A percentile compares a stretch with the other conserved stretches of the same genome.
Evolutionary conservation across 2,329 filamentous ascomycete genomes (phyloP).

Genomic region (Colletotrichum sp.): DNA sequence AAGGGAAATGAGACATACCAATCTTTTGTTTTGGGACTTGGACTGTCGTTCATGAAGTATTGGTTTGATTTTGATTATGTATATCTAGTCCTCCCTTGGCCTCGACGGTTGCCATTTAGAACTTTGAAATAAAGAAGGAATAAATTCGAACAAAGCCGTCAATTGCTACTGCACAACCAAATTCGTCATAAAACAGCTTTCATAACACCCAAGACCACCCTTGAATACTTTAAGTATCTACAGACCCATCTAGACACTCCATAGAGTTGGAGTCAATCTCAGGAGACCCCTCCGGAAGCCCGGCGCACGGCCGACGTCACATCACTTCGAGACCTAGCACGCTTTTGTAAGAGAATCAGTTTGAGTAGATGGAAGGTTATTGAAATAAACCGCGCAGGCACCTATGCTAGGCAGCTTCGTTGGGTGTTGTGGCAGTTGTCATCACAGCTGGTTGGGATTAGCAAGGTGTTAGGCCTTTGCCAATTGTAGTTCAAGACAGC

Average conservation of each 20-base stretch:
- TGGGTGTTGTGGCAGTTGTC: not conserved
- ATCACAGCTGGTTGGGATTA: not conserved
- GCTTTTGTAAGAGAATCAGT: not conserved
- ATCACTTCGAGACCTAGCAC: not conserved
- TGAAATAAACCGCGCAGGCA: not conserved
- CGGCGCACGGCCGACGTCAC: not conserved
- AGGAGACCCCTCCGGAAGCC: not conserved
- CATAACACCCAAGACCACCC: rapidly evolving
- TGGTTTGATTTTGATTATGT: rapidly evolving
- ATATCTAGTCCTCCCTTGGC: too few species aligned
- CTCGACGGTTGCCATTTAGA: too few species aligned
- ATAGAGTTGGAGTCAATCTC: not conserved
- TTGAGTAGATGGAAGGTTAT: not conserved
- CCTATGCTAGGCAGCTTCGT: not conserved
- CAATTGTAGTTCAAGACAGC: too few species aligned
- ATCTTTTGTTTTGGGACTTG: not conserved
- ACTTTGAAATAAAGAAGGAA: not conserved
- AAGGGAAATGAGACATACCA: not conserved
- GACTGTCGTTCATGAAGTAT: too few species aligned
- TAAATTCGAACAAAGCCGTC: not conserved
- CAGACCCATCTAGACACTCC: not conserved
- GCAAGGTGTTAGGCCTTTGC: too few species aligned
- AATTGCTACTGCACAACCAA: too few species aligned
- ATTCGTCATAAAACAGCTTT: not conserved
- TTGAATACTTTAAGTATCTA: not conserved